Conservation (phyloP, 2,329 filamentous ascomycete genomes). For the Cyphellophora europaea region DNA sequence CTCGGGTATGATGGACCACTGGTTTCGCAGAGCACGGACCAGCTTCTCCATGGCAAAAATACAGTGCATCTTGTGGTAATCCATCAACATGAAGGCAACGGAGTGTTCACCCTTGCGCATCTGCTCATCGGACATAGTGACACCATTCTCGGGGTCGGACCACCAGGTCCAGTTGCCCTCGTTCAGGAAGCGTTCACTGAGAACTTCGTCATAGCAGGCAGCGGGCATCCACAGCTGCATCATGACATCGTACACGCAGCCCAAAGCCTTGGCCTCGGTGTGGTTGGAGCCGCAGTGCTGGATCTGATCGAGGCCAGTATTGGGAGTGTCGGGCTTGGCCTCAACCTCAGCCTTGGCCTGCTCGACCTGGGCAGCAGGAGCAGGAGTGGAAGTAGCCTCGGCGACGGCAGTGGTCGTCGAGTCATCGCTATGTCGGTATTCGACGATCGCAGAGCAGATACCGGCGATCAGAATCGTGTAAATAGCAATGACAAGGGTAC, state of each 20-base stretch:
- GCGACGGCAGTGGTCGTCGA: constrained; percentile 6
- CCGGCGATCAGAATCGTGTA: constrained; percentile 1
- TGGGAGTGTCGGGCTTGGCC: constrained; percentile 2
- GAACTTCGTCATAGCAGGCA: constrained; percentile 13
- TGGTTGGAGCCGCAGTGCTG: constrained; percentile 14
- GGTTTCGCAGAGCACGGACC: constrained; percentile 18
- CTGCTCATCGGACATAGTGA: constrained; percentile 11
- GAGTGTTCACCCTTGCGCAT: constrained; percentile 17
- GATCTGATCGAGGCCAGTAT: constrained; percentile 6
- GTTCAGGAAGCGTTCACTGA: constrained; percentile 16
- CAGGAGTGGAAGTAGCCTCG: constrained; percentile 4
- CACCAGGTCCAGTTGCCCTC: constrained; percentile 20
- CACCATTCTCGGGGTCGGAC: constrained; percentile 9
- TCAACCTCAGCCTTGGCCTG: constrained; percentile 5
- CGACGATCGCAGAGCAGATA: constrained; percentile 1
- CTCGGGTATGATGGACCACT: constrained; percentile 15
- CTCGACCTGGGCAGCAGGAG: constrained; percentile 2
- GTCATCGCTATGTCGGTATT: constrained; percentile 2
- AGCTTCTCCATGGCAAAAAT: constrained; percentile 19
- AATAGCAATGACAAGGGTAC: constrained; percentile 1
- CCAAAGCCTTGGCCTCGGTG: constrained; percentile 14
- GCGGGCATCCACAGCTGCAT: constrained; percentile 19
- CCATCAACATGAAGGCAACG: constrained; percentile 17
- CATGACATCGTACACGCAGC: constrained; percentile 19
- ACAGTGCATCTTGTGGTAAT: constrained; percentile 18